phyloP scores from a whole-genome alignment of 176 grass and related monocot species.

The Carex cristatella region DNA sequence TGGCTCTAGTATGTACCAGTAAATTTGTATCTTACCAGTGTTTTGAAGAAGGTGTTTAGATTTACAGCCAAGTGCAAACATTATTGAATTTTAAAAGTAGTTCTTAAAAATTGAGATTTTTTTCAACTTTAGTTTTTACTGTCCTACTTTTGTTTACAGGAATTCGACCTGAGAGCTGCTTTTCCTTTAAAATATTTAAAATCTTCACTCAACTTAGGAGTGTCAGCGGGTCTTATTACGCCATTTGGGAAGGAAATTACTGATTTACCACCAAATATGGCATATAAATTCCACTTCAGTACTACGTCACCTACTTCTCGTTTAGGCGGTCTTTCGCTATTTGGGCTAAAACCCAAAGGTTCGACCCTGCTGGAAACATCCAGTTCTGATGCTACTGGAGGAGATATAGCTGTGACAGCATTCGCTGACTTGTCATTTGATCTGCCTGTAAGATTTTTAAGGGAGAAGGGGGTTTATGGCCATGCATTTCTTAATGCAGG shows the following conservation, averaged over 20 bases:
- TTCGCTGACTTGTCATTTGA: slow-evolving; percentile 90
- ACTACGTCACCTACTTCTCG: slow-evolving; percentile 52
- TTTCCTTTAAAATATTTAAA: slow-evolving; percentile 63
- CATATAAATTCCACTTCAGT: slow-evolving; percentile 75
- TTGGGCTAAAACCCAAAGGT: slow-evolving; percentile 72
- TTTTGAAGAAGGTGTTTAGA: not conserved
- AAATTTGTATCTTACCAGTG: not conserved
- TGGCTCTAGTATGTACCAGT: not conserved
- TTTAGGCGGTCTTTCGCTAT: slow-evolving; percentile 49
- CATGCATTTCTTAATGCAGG: slow-evolving; percentile 69
- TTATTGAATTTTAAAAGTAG: not conserved
- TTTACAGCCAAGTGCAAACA: too few species aligned
- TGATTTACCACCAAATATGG: slow-evolving; percentile 46
- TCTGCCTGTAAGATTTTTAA: slow-evolving; percentile 66
- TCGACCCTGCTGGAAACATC: slow-evolving; percentile 44
- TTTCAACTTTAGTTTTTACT: not conserved
- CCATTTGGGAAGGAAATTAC: slow-evolving; percentile 54
- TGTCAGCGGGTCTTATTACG: slow-evolving; percentile 50
- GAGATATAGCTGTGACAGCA: slow-evolving; percentile 57
- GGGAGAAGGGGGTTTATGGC: slow-evolving; percentile 75
- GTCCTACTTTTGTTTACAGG: slow-evolving; percentile 29
- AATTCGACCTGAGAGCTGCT: slow-evolving; percentile 57
- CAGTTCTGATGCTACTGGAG: slow-evolving; percentile 41
- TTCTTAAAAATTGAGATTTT: not conserved
- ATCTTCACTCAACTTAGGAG: slow-evolving; percentile 60